phyloP scores from a whole-genome alignment of 805 yeast species.

The Metschnikowia reukaufii region DNA sequence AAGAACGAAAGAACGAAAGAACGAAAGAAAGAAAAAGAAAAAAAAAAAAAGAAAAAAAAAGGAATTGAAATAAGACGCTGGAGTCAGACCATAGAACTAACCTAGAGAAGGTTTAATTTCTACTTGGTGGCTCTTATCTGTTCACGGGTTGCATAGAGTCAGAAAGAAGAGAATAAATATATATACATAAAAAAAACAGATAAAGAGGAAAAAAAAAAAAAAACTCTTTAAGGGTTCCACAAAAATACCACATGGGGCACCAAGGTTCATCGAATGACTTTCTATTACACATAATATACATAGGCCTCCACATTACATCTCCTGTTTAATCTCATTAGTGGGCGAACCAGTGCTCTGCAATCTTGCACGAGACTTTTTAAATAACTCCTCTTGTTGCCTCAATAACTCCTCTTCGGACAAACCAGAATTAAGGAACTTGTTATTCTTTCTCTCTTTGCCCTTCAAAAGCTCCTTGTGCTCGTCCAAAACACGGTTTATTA shows the following conservation, averaged over 20 bases:
- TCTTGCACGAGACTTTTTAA: constrained; percentile 71
- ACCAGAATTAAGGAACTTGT: constrained; percentile 91
- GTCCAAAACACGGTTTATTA: constrained; percentile 71
- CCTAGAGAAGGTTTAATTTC: no score
- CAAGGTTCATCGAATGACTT: constrained; percentile 3
- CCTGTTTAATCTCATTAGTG: constrained; percentile 16
- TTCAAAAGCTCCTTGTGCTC: constrained; percentile 89
- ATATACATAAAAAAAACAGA: not conserved
- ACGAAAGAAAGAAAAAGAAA: no score
- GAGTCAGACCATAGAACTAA: no score
- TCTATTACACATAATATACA: constrained; percentile 19
- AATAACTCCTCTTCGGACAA: constrained; percentile 88
- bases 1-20: no score
- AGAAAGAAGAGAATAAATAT: no score
- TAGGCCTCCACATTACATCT: constrained; percentile 9
- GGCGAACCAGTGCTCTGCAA: constrained; percentile 41
- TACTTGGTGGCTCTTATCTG: no score
- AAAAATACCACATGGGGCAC: not conserved
- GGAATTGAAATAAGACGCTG: no score
- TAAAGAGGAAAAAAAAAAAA: not conserved
- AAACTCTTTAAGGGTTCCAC: not conserved
- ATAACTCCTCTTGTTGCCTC: constrained; percentile 88
- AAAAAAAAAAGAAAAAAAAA: no score
- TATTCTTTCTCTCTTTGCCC: constrained; percentile 85
- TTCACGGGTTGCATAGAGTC: no score